These are phyloP conservation scores for Obelidium mucronatum DNA, from an alignment of 192 early-diverging fungal genomes.

Conservation along the genomic window DNA sequence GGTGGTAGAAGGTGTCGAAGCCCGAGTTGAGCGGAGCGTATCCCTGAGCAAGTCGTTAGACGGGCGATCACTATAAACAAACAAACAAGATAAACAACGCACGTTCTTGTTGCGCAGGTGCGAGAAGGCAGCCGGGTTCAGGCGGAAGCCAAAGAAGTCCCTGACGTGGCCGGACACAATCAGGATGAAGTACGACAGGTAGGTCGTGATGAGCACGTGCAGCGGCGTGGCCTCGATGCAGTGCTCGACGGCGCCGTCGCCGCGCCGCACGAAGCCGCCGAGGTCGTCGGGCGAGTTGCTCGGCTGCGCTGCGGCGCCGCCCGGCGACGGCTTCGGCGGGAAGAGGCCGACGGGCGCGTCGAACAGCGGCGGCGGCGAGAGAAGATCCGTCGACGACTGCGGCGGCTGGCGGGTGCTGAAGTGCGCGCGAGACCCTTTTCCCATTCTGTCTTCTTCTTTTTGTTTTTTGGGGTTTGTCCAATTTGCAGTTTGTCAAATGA, in stretches of 20 bases:
- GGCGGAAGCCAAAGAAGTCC: constrained; percentile 89
- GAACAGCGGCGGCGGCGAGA: constrained; percentile 29
- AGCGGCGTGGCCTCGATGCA: constrained; percentile 76
- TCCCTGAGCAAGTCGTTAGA: constrained; percentile 62
- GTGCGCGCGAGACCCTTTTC: constrained; percentile 56
- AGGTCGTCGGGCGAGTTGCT: background rate
- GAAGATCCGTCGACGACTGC: constrained; percentile 47
- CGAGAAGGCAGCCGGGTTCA: constrained; percentile 72
- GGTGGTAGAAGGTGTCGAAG: constrained; percentile 96
- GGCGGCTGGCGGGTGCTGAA: constrained; percentile 45
- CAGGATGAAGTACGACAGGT: constrained; percentile 92
- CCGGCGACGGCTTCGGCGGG: constrained; percentile 7
- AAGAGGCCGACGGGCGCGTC: constrained; percentile 31
- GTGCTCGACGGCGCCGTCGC: constrained; percentile 29
- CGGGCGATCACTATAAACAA: background rate
- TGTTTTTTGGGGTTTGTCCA: background rate
- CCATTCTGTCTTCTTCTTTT: constrained; percentile 40
- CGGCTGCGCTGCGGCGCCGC: background rate
- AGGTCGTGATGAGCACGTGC: constrained; percentile 89
- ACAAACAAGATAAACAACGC: background rate
- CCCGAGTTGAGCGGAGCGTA: constrained; percentile 94
- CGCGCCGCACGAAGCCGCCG: constrained; percentile 21
- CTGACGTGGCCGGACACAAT: constrained; percentile 92
- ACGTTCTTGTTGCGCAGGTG: constrained; percentile 63
- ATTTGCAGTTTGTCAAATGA: background rate